These are phyloP conservation scores for Arabidopsis thaliana DNA, from an alignment of 345 rosid species.

Conservation along the genomic window TAIR10.1 NC_003070.9:1618501-1619000, in stretches of 20 bases:
- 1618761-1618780: constrained; percentile 2
- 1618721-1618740: constrained; percentile 1
- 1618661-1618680: neutral
- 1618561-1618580: neutral
- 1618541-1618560: neutral
- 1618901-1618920: constrained; percentile 41
- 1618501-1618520: too few species aligned
- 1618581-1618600: too few species aligned
- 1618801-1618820: constrained; percentile 42
- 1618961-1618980: constrained; percentile 58
- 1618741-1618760: neutral
- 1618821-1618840: constrained; percentile 47
- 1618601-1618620: constrained; percentile 7
- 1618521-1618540: too few species aligned
- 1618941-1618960: constrained; percentile 36
- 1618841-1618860: constrained; percentile 44
- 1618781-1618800: constrained; percentile 32
- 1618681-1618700: neutral
- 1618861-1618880: constrained; percentile 41
- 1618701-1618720: constrained; percentile 11
- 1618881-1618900: constrained; percentile 46
- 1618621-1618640: neutral
- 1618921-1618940: constrained; percentile 37
- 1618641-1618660: neutral
- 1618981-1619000: constrained; percentile 54